Evolutionary conservation across 208 protist genomes (phyloP).

Genomic region (Wallacemonas sp.): DNA sequence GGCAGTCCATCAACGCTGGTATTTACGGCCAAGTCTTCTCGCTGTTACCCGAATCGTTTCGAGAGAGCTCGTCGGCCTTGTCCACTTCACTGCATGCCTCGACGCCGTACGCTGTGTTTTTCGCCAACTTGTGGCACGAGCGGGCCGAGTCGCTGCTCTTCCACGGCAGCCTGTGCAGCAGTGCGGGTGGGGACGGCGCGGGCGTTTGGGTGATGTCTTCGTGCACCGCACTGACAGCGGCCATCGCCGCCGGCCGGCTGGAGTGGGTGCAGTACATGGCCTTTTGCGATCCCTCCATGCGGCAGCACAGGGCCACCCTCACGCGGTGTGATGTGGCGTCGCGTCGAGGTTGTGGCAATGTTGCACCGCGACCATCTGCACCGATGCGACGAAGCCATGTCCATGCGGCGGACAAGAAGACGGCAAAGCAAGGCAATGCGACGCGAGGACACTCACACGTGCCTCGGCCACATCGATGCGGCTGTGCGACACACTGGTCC

Average conservation of each 20-base stretch:
- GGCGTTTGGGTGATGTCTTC: conserved; percentile 46
- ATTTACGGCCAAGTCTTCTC: conserved; percentile 41
- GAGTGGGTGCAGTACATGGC: conserved; percentile 72
- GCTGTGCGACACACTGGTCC: neutral
- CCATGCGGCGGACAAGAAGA: neutral
- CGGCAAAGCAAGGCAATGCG: neutral
- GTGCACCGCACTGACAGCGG: conserved; percentile 59
- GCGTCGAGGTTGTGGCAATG: neutral
- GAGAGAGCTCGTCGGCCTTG: conserved; percentile 8
- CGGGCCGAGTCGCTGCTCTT: neutral
- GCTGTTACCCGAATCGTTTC: conserved; percentile 18
- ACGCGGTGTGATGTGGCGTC: conserved; percentile 17
- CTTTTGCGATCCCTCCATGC: conserved; percentile 40
- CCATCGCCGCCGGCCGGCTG: conserved; percentile 52
- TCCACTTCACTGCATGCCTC: neutral
- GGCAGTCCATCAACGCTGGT: conserved; percentile 32
- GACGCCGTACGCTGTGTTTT: neutral
- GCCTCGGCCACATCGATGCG: conserved; percentile 41
- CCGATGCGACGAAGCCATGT: conserved; percentile 13
- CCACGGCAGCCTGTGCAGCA: neutral
- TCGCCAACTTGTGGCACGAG: neutral
- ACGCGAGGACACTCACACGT: conserved; percentile 8
- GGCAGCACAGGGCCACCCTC: conserved; percentile 50
- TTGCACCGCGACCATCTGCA: conserved; percentile 5
- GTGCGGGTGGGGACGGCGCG: conserved; percentile 9